Base-by-base conservation (phyloP, 371 early-diverging fungal genomes). In the Mortierella sp. region DNA sequence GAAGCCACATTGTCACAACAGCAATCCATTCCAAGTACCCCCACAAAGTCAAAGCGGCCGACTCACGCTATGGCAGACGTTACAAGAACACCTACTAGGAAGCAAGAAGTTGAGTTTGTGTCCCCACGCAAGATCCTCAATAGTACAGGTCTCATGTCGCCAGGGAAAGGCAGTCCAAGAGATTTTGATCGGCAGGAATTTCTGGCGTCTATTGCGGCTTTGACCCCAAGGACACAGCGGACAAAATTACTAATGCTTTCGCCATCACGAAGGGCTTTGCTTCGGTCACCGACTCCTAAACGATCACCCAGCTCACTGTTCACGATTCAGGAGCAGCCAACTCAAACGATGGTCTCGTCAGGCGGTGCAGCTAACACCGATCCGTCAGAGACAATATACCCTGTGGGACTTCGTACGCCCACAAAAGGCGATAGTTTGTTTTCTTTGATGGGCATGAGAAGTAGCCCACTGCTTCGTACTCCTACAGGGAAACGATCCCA, bases 71-170 rank as follows among this genome's bases (percentile, higher is more conserved):
- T 50, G n/a, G 3, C 63, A 15, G 66, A 48, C 7, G 5, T 59
- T n/a, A 46, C 37, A 5, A 60, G 62, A n/a, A 76, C 77, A 0
- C 77, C 77, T 1, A 62, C 48, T 4, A 60, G 68, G 44, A 68
- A 64, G 47, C 67, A 76, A 5, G 65, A 63, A 28, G 53, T 75
- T 46, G 76, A 76, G 56, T 76, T 50, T 65, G 72, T 76, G 0
- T 76, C 77, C 0, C 77, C 77, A 5, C 64, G 62, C 23, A 68
- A 60, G 11, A 47, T 76, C 16, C 52, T 50, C 65, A 56, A 62
- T 30, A 52, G 53, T 21, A 26, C 64, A n/a, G 77, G 77, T 1
- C 43, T 76, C 53, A 76, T 71, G 71, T 76, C 76, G 7, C 76
- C 76, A 1, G 61, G 68, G 28, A 51, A 68, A 26, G 43, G 26